Evolutionary conservation across 148 eudicot species (phyloP), one percentile per base, ranked within the genome.

Genomic region (Amaranthus hypochondriacus): DNA sequence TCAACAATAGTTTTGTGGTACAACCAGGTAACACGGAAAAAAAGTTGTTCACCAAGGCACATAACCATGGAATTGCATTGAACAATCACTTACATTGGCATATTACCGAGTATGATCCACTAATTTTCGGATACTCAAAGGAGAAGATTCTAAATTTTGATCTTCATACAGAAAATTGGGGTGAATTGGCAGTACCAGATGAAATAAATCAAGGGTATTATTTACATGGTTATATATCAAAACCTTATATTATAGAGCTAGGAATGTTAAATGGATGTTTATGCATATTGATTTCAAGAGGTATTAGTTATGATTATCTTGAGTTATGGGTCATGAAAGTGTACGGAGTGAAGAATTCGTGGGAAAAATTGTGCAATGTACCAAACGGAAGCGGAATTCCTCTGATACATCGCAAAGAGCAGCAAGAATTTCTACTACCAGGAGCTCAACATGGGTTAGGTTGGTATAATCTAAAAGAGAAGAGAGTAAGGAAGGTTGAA

Each of bases 341-440:
- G 69, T 62, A 73, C 47, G 69, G 61, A 12, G 69, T 62, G 39
- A 63, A 62, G 43, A 61, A 63, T 5, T 73, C 69, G 9, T 73
- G 76, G 69, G 64, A 51, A 42, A 63, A n/a, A 58, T n/a, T 73
- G 76, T 73, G 18, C 48, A 52, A 53, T n/a, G 60, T 73, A 13
- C 76, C 76, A 3, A 63, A 13, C 39, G 76, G 76, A 53, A 73
- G 76, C 18, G 76, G 76, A 14, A 62, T 73, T 73, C 76, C 76
- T 39, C 42, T 73, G 76, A 46, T 42, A 62, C 63, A 73, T 73
- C 69, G 4, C 11, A 62, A 2, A 58, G 60, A 73, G 15, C 60
- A 43, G 5, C 9, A 42, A 48, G 69, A 73, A 67, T 73, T 73
- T 3, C 63, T 73, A 52, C 63, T 73, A 60, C 60, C 76, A 1